Evolutionary conservation across 805 yeast species (phyloP), one percentile per base, ranked within the genome.

Genomic region (Debaryomyces prosopidis): DNA sequence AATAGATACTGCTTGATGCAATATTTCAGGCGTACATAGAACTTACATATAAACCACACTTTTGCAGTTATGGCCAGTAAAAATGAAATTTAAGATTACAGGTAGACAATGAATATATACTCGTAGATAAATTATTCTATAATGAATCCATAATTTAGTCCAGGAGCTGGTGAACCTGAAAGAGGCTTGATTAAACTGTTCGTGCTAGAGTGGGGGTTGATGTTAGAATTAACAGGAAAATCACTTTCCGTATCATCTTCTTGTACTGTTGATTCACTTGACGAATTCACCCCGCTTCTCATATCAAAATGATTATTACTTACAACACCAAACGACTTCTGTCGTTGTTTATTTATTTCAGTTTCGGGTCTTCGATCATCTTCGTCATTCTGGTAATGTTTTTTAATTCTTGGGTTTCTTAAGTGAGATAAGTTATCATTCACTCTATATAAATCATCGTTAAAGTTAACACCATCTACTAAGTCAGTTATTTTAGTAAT

Each of bases 381-480:
- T 20, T 39, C 27, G 12, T 18, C 48, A 14, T 47, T 52, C 35
- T 61, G 65, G 36, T 60, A 60, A 36, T 62, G 69, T 44, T 57
- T 62, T 38, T 59, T 60, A 31, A 60, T 53, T 28, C 66, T 47
- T 1, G 68, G 68, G 43, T 64, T 63, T 20, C 66, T 45, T 39
- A 63, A 47, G 15, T 49, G 50, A 38, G 45, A 38, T 23, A 63
- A 50, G 39, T 49, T 57, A 3, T 50, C 54, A 34, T 56, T 42
- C 14, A 57, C 38, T n/a, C 45, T 48, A 32, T 45, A 42, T 4
- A 42, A 18, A 27, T 58, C 64, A 9, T 53, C 64, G n/a, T 57
- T 55, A 26, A 58, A 47, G 40, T 59, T 66, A 11, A 53, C 60
- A 8, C 57, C 59, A 16, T 59, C 69, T 6, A 65, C 52, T 34